Evolutionary conservation across 148 eudicot species (phyloP).

Genomic region (Tetragonia tetragonoides): DNA sequence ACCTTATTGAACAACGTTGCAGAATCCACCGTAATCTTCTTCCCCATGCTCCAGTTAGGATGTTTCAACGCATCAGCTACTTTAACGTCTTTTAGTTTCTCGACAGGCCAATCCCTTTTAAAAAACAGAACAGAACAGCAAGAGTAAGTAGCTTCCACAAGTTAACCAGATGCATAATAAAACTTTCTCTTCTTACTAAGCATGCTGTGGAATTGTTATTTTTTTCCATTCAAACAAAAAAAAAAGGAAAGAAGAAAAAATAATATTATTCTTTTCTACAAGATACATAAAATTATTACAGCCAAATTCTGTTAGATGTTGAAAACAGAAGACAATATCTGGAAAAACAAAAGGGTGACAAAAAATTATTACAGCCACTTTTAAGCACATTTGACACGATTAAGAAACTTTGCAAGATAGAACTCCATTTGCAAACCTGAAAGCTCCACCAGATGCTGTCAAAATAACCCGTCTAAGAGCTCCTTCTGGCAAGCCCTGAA

Average conservation of each 20-base stretch:
- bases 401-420: background rate
- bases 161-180: background rate
- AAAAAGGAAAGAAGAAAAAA: background rate
- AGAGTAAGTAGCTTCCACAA: slow-evolving; percentile 11
- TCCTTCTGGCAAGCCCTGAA: slow-evolving; percentile 98
- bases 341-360: background rate
- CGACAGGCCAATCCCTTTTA: slow-evolving; percentile 95
- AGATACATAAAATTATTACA: no score
- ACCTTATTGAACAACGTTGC: slow-evolving; percentile 99
- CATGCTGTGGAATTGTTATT: background rate
- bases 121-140: background rate
- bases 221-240: background rate
- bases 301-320: background rate
- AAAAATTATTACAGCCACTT: background rate
- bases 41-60: slow-evolving; percentile 99
- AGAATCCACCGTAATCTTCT: slow-evolving; percentile 95
- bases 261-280: background rate
- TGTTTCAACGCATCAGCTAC: slow-evolving; percentile 99
- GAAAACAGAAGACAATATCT: background rate
- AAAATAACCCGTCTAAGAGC: slow-evolving; percentile 88
- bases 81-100: slow-evolving; percentile 83
- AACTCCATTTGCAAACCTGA: slow-evolving; percentile 52
- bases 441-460: slow-evolving; percentile 98
- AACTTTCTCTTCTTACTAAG: background rate
- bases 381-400: background rate